A percentile compares a stretch with the other conserved stretches of the same genome.
Conservation (phyloP, 2,329 filamentous ascomycete genomes). For the Tolypocladium amazonense region DNA sequence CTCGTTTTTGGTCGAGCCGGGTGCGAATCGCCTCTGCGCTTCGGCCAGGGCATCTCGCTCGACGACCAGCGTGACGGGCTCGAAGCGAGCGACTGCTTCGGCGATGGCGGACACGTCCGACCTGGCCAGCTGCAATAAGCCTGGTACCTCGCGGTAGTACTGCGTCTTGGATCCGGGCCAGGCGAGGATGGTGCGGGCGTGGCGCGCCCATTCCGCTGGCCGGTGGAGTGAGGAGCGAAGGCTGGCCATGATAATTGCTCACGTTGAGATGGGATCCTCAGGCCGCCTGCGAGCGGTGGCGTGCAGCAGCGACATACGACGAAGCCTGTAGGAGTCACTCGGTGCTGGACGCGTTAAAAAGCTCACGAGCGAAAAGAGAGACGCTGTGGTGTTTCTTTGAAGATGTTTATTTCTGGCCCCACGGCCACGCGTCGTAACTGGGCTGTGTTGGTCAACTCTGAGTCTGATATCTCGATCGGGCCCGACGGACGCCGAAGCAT, state of each 20-base stretch:
- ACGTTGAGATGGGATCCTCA: not conserved
- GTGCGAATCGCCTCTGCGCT: slow-evolving; percentile 4
- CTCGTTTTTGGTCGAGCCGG: not conserved
- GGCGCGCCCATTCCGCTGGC: slow-evolving; percentile 6
- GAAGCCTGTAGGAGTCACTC: not conserved
- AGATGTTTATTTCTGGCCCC: not conserved
- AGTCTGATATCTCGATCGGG: not conserved
- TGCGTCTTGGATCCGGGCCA: slow-evolving; percentile 3
- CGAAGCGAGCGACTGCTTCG: slow-evolving; percentile 12
- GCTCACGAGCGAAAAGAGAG: not conserved
- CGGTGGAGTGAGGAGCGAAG: not conserved
- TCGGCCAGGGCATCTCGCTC: slow-evolving; percentile 4
- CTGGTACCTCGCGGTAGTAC: slow-evolving; percentile 1
- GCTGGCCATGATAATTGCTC: not conserved
- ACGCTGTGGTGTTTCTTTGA: not conserved
- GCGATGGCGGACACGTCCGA: slow-evolving; percentile 14
- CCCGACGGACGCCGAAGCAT: not conserved
- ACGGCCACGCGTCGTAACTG: not conserved
- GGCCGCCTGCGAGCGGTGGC: not conserved
- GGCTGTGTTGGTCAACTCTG: not conserved
- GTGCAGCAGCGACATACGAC: not conserved
- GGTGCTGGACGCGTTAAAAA: too few species aligned
- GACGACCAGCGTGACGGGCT: slow-evolving; percentile 14
- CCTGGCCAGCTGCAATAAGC: slow-evolving; percentile 4
- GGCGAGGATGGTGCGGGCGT: slow-evolving; percentile 4